A percentile compares a stretch with the other conserved stretches of the same genome.
Conservation (phyloP, 1,284 basidiomycete species). For the Rhodotorula sp. region DNA sequence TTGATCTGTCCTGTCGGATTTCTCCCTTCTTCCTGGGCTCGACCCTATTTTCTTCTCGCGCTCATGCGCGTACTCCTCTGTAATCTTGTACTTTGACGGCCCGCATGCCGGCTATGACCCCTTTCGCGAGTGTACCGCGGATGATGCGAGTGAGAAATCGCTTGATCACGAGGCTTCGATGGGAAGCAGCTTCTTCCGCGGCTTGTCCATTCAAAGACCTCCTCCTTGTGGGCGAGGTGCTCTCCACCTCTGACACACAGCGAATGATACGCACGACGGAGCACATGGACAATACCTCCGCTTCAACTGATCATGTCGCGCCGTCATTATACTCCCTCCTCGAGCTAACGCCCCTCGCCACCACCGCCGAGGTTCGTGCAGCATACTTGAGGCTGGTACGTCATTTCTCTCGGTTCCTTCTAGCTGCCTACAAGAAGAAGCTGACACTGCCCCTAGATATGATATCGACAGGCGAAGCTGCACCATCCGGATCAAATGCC, state of each 20-base stretch:
- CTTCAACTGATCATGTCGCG: neutral
- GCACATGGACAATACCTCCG: neutral
- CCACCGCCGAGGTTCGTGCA: slow-evolving; percentile 2
- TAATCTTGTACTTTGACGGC: too few relatives aligned
- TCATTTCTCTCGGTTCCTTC: neutral
- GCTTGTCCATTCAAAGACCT: neutral
- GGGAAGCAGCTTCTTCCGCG: neutral
- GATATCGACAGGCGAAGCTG: slow-evolving; percentile 6
- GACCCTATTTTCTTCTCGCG: neutral
- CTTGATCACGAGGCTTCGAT: neutral
- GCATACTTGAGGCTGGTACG: slow-evolving; percentile 7
- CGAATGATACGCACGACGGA: too few relatives aligned
- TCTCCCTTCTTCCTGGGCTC: neutral
- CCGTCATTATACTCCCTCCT: slow-evolving; percentile 4
- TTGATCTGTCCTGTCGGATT: neutral
- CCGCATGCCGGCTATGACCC: too few relatives aligned
- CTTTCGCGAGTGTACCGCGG: too few relatives aligned
- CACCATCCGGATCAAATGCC: slow-evolving; percentile 12
- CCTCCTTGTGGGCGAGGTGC: neutral
- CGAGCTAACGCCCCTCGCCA: neutral
- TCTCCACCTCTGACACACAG: too few relatives aligned
- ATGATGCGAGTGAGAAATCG: too few relatives aligned
- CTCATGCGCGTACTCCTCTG: neutral
- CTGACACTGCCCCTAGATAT: neutral
- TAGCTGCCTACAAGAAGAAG: too few relatives aligned